Evolutionary conservation across 2,329 filamentous ascomycete genomes (phyloP).

Genomic region (Drechslerella coelobrocha): DNA sequence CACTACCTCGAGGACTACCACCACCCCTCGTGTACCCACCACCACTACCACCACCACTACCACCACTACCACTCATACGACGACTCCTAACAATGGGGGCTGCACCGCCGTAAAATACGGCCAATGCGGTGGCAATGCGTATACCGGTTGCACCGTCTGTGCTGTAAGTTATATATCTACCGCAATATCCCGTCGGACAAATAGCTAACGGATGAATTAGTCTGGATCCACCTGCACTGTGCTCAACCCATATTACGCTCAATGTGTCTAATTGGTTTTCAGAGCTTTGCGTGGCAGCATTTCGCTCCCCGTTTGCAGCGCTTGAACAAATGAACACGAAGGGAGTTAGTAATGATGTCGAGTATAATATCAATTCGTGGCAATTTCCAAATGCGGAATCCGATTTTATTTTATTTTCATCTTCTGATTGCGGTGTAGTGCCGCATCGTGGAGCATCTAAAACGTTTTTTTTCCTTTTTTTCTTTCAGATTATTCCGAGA

Average conservation of each 20-base stretch:
- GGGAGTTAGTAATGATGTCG: too few relatives aligned
- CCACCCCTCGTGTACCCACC: not conserved
- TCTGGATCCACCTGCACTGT: conserved; percentile 33
- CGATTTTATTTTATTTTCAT: too few relatives aligned
- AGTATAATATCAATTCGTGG: too few relatives aligned
- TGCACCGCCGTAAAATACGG: conserved; percentile 14
- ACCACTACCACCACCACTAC: conserved; percentile 5
- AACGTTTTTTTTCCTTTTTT: too few relatives aligned
- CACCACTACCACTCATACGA: not conserved
- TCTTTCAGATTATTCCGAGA: too few relatives aligned
- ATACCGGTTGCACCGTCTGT: conserved; percentile 41
- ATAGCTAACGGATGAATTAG: conserved; percentile 12
- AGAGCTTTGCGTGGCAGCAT: too few relatives aligned
- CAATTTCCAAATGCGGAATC: too few relatives aligned
- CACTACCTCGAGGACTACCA: not conserved
- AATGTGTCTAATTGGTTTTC: conserved; percentile 20
- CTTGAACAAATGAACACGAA: too few relatives aligned
- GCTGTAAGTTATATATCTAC: conserved; percentile 21
- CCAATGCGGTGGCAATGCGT: conserved; percentile 43
- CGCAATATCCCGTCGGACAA: not conserved
- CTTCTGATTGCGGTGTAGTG: too few relatives aligned
- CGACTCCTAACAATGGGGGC: not conserved
- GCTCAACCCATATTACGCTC: conserved; percentile 41
- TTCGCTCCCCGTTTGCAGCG: too few relatives aligned
- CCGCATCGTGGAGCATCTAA: too few relatives aligned